Evolutionary conservation across 2,329 filamentous ascomycete species (phyloP), one percentile per base, ranked within the genome.

Genomic region (Fusarium fujikuroi): DNA sequence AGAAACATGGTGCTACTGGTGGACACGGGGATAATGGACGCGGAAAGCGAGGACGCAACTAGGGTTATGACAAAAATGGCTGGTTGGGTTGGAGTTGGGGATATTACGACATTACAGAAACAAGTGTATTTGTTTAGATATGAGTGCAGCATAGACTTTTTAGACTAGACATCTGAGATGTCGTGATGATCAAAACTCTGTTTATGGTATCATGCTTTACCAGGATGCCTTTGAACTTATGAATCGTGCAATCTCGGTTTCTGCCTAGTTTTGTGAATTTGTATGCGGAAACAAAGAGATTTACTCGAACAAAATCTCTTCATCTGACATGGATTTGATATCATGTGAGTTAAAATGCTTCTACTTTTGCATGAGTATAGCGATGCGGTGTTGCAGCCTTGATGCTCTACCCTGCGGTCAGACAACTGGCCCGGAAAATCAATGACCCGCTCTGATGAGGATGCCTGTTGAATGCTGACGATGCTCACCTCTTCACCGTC

Each of bases 1-100:
- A 62, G 30, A 73, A 68, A 46, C 79, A 71, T 37, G 61, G 70
- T 30, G 70, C 65, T 47, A 54, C 66, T 44, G 66, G 66, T 18
- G 66, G 66, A 21, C 64, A 64, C 1, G 59, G 47, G 16, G 60
- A 64, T 46, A 36, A 53, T 30, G 67, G 67, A 32, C 66, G 66
- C 15, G 53, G 60, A 21, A 70, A 66, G 28, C 60, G 60, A 60
- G 67, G 67, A 32, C 60, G 67, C 18, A 70, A 42, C 54, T 70
- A 43, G 4, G 49, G 12, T 50, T 49, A 25, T 23, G n/a, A 40
- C 23, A 40, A 58, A 30, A 32, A 16, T 44, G 46, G 44, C 36
- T 15, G 36, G 28, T 28, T 39, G 15, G 54, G 25, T 9, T 25
- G 66, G 60, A 65, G 66, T 69, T 69, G 37, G 44, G 66, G 66